A percentile compares a stretch with the other conserved stretches of the same genome.
Conservation (phyloP, 1,284 basidiomycete species). For the Moniliella sp. region DNA sequence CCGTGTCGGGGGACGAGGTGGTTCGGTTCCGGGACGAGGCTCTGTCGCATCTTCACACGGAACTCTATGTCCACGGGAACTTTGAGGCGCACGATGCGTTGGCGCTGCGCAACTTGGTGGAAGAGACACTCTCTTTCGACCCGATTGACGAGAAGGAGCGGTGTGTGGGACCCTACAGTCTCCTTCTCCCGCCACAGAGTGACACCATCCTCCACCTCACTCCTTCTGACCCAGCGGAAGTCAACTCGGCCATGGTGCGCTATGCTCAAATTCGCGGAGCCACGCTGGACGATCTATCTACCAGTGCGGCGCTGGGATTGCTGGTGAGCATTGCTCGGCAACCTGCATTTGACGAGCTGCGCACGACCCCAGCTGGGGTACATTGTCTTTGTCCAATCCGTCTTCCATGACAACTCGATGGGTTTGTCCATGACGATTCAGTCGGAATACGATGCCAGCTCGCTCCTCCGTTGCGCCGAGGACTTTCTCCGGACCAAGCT, state of each 20-base stretch:
- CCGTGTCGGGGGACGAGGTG: too few relatives aligned
- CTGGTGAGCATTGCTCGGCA: constrained; percentile 39
- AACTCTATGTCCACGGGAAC: too few relatives aligned
- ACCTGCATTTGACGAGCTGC: constrained; percentile 73
- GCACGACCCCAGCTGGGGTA: constrained; percentile 96
- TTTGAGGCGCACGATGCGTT: too few relatives aligned
- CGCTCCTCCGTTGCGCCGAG: constrained; percentile 70
- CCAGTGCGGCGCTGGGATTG: constrained; percentile 34
- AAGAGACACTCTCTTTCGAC: constrained; percentile 52
- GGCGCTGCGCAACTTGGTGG: constrained; percentile 48
- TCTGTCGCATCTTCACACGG: too few relatives aligned
- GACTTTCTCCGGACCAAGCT: constrained; percentile 59
- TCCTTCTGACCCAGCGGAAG: constrained; percentile 53
- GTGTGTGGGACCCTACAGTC: constrained; percentile 52
- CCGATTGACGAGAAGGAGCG: constrained; percentile 63
- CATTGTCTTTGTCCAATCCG: constrained; percentile 25
- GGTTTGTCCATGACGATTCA: constrained; percentile 72
- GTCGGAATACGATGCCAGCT: constrained; percentile 61
- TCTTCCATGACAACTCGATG: constrained; percentile 40
- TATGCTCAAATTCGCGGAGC: constrained; percentile 54
- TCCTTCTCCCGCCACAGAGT: constrained; percentile 58
- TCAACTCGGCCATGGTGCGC: constrained; percentile 56
- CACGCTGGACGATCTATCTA: constrained; percentile 51
- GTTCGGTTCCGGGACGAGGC: too few relatives aligned
- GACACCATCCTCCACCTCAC: constrained; percentile 53